phyloP scores from a whole-genome alignment of 768 basidiomycete species.

The Sporobolomyces pararoseus region DNA sequence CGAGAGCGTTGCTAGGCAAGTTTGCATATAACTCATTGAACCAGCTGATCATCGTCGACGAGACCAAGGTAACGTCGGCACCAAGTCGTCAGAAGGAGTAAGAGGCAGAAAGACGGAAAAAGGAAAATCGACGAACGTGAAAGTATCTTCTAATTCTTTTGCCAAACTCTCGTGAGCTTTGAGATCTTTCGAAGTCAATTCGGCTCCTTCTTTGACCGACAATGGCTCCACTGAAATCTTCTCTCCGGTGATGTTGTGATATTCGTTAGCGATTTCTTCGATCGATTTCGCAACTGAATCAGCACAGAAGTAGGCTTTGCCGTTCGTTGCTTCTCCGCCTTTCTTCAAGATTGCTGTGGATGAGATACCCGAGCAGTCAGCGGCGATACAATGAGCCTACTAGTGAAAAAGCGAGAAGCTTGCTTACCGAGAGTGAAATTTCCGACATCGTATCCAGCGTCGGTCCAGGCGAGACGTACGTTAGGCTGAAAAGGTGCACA shows the following conservation, averaged over 20 bases:
- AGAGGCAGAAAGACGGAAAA: background rate
- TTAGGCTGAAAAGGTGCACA: background rate
- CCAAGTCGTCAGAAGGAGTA: too few species aligned
- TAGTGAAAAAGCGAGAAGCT: background rate
- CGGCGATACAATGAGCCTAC: background rate
- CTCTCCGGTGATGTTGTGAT: conserved; percentile 1
- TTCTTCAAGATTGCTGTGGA: conserved; percentile 1
- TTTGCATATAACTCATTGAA: background rate
- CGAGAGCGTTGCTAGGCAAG: background rate
- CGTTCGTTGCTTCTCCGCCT: background rate
- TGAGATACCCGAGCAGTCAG: background rate
- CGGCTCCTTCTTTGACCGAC: background rate
- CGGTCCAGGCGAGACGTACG: conserved; percentile 6
- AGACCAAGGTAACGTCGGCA: too few species aligned
- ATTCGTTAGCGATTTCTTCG: background rate
- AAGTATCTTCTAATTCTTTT: background rate
- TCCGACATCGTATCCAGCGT: conserved; percentile 17
- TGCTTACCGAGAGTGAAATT: background rate
- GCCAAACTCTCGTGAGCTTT: background rate
- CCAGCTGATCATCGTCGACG: too few species aligned
- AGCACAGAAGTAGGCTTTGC: conserved; percentile 6
- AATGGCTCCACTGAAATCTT: background rate
- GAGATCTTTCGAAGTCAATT: background rate
- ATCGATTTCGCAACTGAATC: background rate
- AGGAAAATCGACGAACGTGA: background rate